phyloP scores from a whole-genome alignment of 2,329 filamentous ascomycete genomes.

The Colletotrichum liriopes region DNA sequence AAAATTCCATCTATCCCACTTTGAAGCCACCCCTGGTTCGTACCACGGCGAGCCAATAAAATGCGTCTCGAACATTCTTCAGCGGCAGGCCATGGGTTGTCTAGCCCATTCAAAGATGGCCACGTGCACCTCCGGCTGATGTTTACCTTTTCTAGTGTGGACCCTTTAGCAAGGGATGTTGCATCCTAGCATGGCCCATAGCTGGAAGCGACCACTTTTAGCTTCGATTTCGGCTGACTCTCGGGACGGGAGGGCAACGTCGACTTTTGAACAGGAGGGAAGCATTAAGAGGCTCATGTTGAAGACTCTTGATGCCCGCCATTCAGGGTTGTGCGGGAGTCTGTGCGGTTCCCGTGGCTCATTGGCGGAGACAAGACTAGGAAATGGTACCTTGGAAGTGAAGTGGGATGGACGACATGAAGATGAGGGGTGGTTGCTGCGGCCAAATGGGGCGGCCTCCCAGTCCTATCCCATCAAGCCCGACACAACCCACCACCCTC shows the following conservation, averaged over 20 bases:
- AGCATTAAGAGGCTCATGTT: slow-evolving; percentile 35
- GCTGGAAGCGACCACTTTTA: slow-evolving; percentile 37
- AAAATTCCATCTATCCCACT: slow-evolving; percentile 41
- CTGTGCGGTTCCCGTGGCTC: slow-evolving; percentile 44
- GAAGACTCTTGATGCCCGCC: slow-evolving; percentile 27
- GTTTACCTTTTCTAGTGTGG: slow-evolving; percentile 39
- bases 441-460: slow-evolving; percentile 39
- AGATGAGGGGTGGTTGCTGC: slow-evolving; percentile 33
- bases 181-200: slow-evolving; percentile 33
- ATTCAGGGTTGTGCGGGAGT: slow-evolving; percentile 46
- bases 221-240: slow-evolving; percentile 36
- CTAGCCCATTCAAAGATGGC: slow-evolving; percentile 42
- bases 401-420: slow-evolving; percentile 41
- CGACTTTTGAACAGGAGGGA: slow-evolving; percentile 11
- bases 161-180: slow-evolving; percentile 34
- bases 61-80: slow-evolving; percentile 40
- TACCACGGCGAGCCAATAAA: slow-evolving; percentile 34
- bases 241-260: background rate
- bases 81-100: slow-evolving; percentile 39
- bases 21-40: slow-evolving; percentile 32
- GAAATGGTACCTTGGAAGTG: slow-evolving; percentile 36
- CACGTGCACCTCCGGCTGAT: slow-evolving; percentile 43
- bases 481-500: slow-evolving; percentile 39
- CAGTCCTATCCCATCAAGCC: slow-evolving; percentile 40
- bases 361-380: slow-evolving; percentile 43